Evolutionary conservation across 306 rosid genomes (phyloP).

Genomic region (Sesbania bispinosa): DNA sequence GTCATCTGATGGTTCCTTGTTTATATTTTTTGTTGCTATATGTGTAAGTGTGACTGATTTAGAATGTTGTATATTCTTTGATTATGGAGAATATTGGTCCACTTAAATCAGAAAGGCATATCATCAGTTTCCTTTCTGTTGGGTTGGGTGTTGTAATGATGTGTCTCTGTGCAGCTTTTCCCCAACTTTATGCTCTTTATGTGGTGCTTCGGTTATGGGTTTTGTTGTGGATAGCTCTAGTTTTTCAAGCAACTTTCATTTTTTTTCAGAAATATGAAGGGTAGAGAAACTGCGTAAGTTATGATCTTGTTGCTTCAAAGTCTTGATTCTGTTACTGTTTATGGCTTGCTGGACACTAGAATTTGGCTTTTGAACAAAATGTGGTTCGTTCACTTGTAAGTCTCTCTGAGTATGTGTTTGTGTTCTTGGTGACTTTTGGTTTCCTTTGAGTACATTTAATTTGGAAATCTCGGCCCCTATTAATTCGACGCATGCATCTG

Average conservation of each 20-base stretch:
- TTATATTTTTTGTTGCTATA: neutral
- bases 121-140: slow-evolving; percentile 16
- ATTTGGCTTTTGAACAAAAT: slow-evolving; percentile 39
- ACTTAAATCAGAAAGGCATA: slow-evolving; percentile 11
- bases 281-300: slow-evolving; percentile 31
- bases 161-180: slow-evolving; percentile 15
- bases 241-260: slow-evolving; percentile 28
- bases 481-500: slow-evolving; percentile 7
- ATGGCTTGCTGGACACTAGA: slow-evolving; percentile 30
- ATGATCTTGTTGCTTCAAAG: slow-evolving; percentile 34
- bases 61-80: neutral
- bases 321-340: slow-evolving; percentile 37
- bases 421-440: slow-evolving; percentile 27
- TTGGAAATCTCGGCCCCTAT: slow-evolving; percentile 19
- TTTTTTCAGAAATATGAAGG: slow-evolving; percentile 31
- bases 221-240: slow-evolving; percentile 31
- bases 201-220: slow-evolving; percentile 30
- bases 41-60: neutral
- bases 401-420: slow-evolving; percentile 18
- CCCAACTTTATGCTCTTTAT: slow-evolving; percentile 17
- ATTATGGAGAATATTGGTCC: neutral
- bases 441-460: slow-evolving; percentile 29
- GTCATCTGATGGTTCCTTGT: neutral
- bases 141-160: slow-evolving; percentile 11
- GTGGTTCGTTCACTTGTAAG: slow-evolving; percentile 32